Conservation (phyloP, 371 early-diverging fungal species). For the Mucor sp. region DNA sequence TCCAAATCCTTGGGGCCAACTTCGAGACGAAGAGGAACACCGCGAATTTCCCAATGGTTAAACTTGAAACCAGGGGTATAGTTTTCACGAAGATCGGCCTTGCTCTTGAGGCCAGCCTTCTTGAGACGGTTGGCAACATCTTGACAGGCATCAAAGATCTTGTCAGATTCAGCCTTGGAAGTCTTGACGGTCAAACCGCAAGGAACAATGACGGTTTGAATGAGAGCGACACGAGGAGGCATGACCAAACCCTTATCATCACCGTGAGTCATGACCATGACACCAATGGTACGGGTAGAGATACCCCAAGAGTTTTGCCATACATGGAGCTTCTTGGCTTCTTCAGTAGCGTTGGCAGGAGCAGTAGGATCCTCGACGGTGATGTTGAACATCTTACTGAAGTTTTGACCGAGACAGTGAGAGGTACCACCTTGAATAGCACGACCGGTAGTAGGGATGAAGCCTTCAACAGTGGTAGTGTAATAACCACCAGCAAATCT, state of each 20-base stretch:
- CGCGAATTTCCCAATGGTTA: conserved; percentile 99
- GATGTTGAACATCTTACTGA: conserved; percentile 96
- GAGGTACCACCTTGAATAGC: conserved; percentile 99
- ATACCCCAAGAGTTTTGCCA: conserved; percentile 99
- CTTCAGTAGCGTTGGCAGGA: conserved; percentile 40
- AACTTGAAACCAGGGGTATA: conserved; percentile 99
- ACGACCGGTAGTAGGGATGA: conserved; percentile 97
- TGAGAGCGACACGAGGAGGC: conserved; percentile 95
- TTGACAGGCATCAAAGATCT: conserved; percentile 70
- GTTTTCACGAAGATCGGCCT: conserved; percentile 90
- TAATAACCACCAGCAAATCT: conserved; percentile 99
- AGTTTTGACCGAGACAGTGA: conserved; percentile 99
- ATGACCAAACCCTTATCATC: conserved; percentile 99
- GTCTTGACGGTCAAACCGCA: conserved; percentile 95
- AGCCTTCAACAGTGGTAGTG: conserved; percentile 99
- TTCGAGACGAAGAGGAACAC: conserved; percentile 98
- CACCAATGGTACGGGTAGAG: conserved; percentile 99
- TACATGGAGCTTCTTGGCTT: conserved; percentile 70
- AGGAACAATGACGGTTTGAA: conserved; percentile 96
- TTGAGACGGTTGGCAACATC: conserved; percentile 74
- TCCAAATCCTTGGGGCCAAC: conserved; percentile 97
- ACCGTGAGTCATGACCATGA: conserved; percentile 99
- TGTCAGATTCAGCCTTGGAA: conserved; percentile 68
- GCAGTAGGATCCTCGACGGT: conserved; percentile 51
- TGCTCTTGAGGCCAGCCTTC: conserved; percentile 83